Evolutionary conservation across 2,329 filamentous ascomycete species (phyloP), one percentile per base, ranked within the genome.

Genomic region (Exophiala lecanii-corni): DNA sequence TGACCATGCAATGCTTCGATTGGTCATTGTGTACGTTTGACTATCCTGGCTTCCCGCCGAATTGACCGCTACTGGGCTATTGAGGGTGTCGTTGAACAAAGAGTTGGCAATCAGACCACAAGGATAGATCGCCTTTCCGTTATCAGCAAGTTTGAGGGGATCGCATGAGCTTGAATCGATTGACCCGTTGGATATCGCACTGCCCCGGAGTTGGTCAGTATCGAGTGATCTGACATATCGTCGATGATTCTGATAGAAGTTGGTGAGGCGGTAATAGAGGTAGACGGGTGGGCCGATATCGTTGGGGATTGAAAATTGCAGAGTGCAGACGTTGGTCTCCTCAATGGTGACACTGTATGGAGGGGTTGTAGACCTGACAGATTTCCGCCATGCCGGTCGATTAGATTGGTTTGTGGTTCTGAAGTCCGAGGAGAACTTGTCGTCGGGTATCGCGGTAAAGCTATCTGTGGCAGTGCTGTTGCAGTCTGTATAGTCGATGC

Each of bases 181-280:
- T 2, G 77, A 75, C 25, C 55, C 56, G 44, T 74, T 76, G 21
- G 72, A 70, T 13, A 85, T 75, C 9, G 73, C 74, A 4, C 80
- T 71, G 34, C 89, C 92, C 54, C 83, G 85, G 40, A 98, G 73
- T 66, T 98, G 92, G 39, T 86, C 74, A 44, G 82, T 76, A 59
- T 89, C 84, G 58, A 94, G 84, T 1, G 87, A 94, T 61, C 88
- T 86, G 48, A 96, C 92, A 57, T 98, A 98, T 65, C 91, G 83
- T 54, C 92, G 84, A 63, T 98, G 92, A 63, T 98, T 98, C 67
- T 98, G 92, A 71, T 97, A 97, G 70, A 98, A 98, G 69, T 97
- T 95, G 45, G 88, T 91, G 51, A 98, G 81, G 55, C 85, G 84
- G 67, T 98, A 98, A 72, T 96, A 98, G 66, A 97, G 81, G 49